Base-by-base conservation (phyloP, 257 asterid genomes). In the Solanum bulbocastanum region DNA sequence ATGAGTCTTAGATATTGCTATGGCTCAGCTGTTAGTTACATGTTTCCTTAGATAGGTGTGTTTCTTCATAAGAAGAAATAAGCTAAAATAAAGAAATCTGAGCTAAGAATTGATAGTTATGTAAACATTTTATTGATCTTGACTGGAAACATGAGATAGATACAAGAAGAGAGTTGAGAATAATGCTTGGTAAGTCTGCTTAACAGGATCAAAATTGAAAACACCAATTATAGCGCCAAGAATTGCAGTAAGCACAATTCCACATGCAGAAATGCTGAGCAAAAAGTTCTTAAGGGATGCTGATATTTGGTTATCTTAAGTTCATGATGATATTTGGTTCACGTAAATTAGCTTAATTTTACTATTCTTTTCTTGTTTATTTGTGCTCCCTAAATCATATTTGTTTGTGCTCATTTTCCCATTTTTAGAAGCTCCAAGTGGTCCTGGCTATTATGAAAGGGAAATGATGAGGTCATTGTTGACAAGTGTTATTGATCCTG, bases 151-250 rank as follows among this genome's bases (percentile, higher is more conserved):
- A 91, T 65, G 46, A 71, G 58, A 91, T 85, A 88, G 89, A 90
- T 90, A 88, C 91, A 88, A 40, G 75, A 23, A 87, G 23, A 73
- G 87, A 88, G 83, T 27, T 46, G 65, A 88, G 35, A 18, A 74
- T 44, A 58, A 27, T 23, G 22, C 78, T 84, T 88, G 75, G 94
- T 93, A 96, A 93, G 87, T 71, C 86, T 98, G 85, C 91, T 94
- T 95, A 89, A 96, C 97, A 42, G 98, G 99, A 83, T 95, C 98
- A 58, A 96, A 96, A 94, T 94, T 96, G 89, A 98, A 83, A 56
- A 95, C 96, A 52, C 96, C 98, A 37, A 94, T 56, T 32, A 96
- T 89, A 12, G 95, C 98, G 5, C 94, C 96, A 20, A 92, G 2
- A 36, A 96, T 85, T 87, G 94, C 95, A 15, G 78, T 82, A 87